phyloP scores from a whole-genome alignment of 179 eudicot species.

The Spinacia oleracea region DNA sequence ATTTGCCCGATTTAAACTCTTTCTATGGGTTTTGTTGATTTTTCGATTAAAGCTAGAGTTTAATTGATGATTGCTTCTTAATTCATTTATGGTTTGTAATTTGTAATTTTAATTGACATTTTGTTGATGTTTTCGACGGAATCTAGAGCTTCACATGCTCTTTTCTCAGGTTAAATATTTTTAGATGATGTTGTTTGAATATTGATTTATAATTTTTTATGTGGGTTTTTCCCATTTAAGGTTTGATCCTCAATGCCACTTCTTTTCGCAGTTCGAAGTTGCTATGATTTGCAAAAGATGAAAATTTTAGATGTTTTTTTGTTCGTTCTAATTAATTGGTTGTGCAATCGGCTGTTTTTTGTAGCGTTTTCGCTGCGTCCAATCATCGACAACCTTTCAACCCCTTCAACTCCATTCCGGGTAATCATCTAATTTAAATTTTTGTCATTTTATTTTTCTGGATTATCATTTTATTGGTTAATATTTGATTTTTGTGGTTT shows the following conservation, averaged over 20 bases:
- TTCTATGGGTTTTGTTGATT: too few relatives aligned
- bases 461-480: neutral
- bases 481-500: slow-evolving; percentile 7
- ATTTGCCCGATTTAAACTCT: too few relatives aligned
- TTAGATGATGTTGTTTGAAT: too few relatives aligned
- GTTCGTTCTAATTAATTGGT: slow-evolving; percentile 6
- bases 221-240: too few relatives aligned
- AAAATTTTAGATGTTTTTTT: slow-evolving; percentile 3
- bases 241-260: slow-evolving; percentile 18
- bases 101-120: too few relatives aligned
- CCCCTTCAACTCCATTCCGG: slow-evolving; percentile 35
- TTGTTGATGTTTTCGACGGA: too few relatives aligned
- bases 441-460: neutral
- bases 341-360: slow-evolving; percentile 4
- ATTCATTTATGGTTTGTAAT: too few relatives aligned
- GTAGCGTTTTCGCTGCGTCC: slow-evolving; percentile 27
- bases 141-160: too few relatives aligned
- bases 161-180: too few relatives aligned
- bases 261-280: neutral
- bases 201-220: too few relatives aligned
- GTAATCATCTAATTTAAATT: slow-evolving; percentile 2
- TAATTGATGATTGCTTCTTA: too few relatives aligned
- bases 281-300: slow-evolving; percentile 21
- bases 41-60: too few relatives aligned
- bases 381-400: slow-evolving; percentile 27